Conservation (phyloP, 2,329 filamentous ascomycete species). For the Neurospora crassa region DNA sequence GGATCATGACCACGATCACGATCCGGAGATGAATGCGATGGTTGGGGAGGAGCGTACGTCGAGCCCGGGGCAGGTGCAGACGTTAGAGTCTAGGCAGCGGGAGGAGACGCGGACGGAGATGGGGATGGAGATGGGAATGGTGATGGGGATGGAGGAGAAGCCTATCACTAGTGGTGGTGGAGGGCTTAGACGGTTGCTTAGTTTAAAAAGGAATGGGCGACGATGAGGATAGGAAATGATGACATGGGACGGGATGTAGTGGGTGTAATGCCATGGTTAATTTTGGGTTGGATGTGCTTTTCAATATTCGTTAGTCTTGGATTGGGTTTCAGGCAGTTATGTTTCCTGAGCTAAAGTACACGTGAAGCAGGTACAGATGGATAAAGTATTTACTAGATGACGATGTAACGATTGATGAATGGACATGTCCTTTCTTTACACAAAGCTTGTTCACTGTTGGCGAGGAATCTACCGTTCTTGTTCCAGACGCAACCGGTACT, state of each 20-base stretch:
- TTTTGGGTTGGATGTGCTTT: neutral
- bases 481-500: neutral
- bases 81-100: constrained; percentile 14
- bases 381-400: neutral
- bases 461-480: neutral
- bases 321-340: neutral
- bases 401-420: neutral
- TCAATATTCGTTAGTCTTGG: neutral
- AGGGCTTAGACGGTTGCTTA: constrained; percentile 35
- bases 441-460: neutral
- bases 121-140: neutral
- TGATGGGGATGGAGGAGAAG: constrained; percentile 7
- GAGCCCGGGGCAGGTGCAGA: constrained; percentile 28
- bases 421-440: neutral
- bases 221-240: neutral
- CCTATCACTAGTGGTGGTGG: constrained; percentile 22
- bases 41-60: neutral
- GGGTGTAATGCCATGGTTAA: neutral
- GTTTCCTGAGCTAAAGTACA: neutral
- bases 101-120: neutral
- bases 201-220: constrained; percentile 27
- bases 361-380: neutral
- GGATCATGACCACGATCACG: constrained; percentile 13
- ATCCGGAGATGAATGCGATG: constrained; percentile 9
- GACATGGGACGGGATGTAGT: neutral